phyloP scores from a whole-genome alignment of 331 rosid species.

The Stylosanthes scabra region DNA sequence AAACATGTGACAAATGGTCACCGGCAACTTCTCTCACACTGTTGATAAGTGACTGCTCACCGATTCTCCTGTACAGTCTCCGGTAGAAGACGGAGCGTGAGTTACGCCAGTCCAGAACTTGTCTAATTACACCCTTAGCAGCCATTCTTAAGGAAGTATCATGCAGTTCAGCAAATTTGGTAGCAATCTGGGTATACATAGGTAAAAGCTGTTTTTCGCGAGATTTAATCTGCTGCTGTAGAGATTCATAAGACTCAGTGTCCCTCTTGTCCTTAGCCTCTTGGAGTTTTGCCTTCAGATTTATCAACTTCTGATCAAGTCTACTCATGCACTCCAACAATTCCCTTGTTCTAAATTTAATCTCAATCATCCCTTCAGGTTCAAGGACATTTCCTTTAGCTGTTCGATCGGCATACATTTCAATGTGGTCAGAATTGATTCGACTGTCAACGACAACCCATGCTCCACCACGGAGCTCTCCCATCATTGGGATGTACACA shows the following conservation, averaged over 20 bases:
- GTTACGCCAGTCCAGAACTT: slow-evolving; percentile 84
- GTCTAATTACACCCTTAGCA: slow-evolving; percentile 88
- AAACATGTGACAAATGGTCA: slow-evolving; percentile 65
- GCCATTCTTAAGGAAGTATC: slow-evolving; percentile 98
- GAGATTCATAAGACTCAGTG: slow-evolving; percentile 56
- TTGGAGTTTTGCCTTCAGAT: slow-evolving; percentile 74
- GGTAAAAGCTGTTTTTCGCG: slow-evolving; percentile 96
- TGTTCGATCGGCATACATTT: slow-evolving; percentile 93
- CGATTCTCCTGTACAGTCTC: slow-evolving; percentile 81
- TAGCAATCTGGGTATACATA: slow-evolving; percentile 92
- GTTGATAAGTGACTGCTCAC: slow-evolving; percentile 81
- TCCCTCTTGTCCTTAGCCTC: slow-evolving; percentile 72
- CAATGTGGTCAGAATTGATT: slow-evolving; percentile 92
- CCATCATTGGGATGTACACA: slow-evolving; percentile 98
- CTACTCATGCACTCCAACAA: slow-evolving; percentile 95
- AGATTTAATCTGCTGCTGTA: slow-evolving; percentile 81
- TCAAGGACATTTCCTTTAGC: slow-evolving; percentile 98
- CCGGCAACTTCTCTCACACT: slow-evolving; percentile 87
- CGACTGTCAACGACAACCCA: slow-evolving; percentile 98
- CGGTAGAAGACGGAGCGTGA: slow-evolving; percentile 84
- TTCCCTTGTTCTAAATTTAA: slow-evolving; percentile 92
- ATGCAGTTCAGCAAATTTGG: slow-evolving; percentile 93
- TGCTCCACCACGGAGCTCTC: slow-evolving; percentile 99
- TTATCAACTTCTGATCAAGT: slow-evolving; percentile 81
- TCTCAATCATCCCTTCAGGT: slow-evolving; percentile 99